Evolutionary conservation across 345 rosid genomes (phyloP).

Genomic region (Citrus maxima): DNA sequence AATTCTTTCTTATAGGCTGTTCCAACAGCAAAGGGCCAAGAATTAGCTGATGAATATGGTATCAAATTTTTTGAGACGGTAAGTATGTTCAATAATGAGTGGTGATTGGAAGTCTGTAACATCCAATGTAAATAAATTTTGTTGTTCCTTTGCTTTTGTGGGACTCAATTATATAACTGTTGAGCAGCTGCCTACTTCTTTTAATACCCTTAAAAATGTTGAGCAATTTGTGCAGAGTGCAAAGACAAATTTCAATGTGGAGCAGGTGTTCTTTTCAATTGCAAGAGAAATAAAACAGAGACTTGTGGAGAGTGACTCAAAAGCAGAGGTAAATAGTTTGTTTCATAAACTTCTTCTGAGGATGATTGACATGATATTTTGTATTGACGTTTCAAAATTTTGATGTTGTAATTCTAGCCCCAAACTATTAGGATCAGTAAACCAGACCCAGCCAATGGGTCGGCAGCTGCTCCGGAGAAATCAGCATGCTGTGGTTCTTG

Average conservation of each 20-base stretch:
- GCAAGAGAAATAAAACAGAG: slow-evolving; percentile 56
- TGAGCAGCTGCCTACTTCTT: neutral
- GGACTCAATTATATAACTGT: neutral
- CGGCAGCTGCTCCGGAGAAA: slow-evolving; percentile 41
- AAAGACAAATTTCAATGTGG: slow-evolving; percentile 54
- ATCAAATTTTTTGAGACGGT: slow-evolving; percentile 61
- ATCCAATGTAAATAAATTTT: neutral
- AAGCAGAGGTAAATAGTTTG: slow-evolving; percentile 34
- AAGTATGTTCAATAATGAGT: slow-evolving; percentile 13
- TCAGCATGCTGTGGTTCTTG: slow-evolving; percentile 57
- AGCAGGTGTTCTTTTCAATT: slow-evolving; percentile 53
- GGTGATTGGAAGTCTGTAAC: neutral
- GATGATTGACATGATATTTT: neutral
- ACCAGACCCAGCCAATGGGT: slow-evolving; percentile 37
- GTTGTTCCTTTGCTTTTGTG: neutral
- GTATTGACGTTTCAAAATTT: neutral
- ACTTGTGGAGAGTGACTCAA: slow-evolving; percentile 42
- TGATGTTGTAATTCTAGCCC: slow-evolving; percentile 36
- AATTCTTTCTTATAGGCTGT: slow-evolving; percentile 34
- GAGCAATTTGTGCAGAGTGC: slow-evolving; percentile 44
- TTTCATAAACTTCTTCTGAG: neutral
- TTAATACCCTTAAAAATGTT: neutral
- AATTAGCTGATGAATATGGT: slow-evolving; percentile 58
- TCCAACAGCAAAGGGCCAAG: slow-evolving; percentile 55
- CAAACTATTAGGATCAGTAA: slow-evolving; percentile 65